Conservation (phyloP, 768 basidiomycete genomes). For the Phanerodontia chrysosporium region DNA sequence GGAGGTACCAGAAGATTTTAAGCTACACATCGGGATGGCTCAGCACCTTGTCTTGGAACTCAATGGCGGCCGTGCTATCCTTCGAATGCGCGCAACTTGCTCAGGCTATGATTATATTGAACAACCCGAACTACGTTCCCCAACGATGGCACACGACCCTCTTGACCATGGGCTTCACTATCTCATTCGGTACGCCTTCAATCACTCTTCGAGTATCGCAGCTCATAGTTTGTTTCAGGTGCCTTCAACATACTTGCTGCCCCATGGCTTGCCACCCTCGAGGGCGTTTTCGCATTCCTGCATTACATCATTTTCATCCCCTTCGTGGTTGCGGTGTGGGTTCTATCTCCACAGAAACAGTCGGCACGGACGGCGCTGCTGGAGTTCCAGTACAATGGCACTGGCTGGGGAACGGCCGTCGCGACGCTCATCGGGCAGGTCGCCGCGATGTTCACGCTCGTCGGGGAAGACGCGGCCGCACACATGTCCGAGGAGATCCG, state of each 20-base stretch:
- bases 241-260: background rate
- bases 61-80: background rate
- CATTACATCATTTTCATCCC: conserved; percentile 1
- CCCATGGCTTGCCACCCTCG: background rate
- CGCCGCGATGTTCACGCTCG: conserved; percentile 5
- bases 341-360: background rate
- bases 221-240: background rate
- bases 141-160: conserved; percentile 3
- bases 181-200: background rate
- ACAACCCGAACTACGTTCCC: background rate
- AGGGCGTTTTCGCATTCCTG: background rate
- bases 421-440: conserved; percentile 2
- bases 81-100: background rate
- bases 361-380: background rate
- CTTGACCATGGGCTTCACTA: background rate
- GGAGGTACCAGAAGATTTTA: background rate
- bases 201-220: background rate
- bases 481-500: conserved; percentile 6
- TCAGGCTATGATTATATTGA: background rate
- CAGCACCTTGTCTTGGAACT: background rate
- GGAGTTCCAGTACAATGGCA: conserved; percentile 1
- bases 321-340: conserved; percentile 1
- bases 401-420: background rate
- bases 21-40: conserved; percentile 5
- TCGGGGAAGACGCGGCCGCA: background rate